These are phyloP conservation scores for Apophysomyces sp. DNA, from an alignment of 371 early-diverging fungal species.

Conservation along the genomic window DNA sequence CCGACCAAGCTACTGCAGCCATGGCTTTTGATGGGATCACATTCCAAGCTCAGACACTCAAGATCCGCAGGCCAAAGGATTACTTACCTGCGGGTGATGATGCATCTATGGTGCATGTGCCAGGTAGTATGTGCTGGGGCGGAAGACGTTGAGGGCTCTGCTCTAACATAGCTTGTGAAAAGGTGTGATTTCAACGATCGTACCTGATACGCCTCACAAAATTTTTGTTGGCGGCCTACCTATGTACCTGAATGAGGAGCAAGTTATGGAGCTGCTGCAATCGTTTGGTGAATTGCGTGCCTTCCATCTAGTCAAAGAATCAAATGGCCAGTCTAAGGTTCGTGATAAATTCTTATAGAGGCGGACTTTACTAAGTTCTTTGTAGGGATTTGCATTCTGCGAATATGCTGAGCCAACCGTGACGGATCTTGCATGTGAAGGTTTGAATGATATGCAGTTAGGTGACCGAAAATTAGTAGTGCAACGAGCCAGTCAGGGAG, in stretches of 20 bases:
- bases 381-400: constrained; percentile 94
- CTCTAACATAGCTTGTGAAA: constrained; percentile 84
- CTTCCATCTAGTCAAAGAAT: constrained; percentile 93
- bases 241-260: constrained; percentile 86
- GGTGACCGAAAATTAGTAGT: constrained; percentile 95
- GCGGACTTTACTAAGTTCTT: constrained; percentile 33
- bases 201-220: constrained; percentile 90
- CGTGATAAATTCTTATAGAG: constrained; percentile 56
- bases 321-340: constrained; percentile 82
- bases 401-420: constrained; percentile 88
- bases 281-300: constrained; percentile 92
- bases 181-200: constrained; percentile 78
- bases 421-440: constrained; percentile 93
- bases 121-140: too few relatives aligned
- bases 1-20: constrained; percentile 88
- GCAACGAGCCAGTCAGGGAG: constrained; percentile 90
- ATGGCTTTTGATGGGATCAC: constrained; percentile 92
- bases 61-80: constrained; percentile 94
- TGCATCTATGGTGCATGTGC: constrained; percentile 59
- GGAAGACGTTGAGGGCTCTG: constrained; percentile 73
- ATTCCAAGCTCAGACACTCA: constrained; percentile 82
- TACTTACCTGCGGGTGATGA: too few relatives aligned
- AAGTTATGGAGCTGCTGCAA: constrained; percentile 89
- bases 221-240: constrained; percentile 95
- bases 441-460: constrained; percentile 93